Conservation (phyloP, 495 filamentous ascomycete species). For the Venustampulla echinocandica region DNA sequence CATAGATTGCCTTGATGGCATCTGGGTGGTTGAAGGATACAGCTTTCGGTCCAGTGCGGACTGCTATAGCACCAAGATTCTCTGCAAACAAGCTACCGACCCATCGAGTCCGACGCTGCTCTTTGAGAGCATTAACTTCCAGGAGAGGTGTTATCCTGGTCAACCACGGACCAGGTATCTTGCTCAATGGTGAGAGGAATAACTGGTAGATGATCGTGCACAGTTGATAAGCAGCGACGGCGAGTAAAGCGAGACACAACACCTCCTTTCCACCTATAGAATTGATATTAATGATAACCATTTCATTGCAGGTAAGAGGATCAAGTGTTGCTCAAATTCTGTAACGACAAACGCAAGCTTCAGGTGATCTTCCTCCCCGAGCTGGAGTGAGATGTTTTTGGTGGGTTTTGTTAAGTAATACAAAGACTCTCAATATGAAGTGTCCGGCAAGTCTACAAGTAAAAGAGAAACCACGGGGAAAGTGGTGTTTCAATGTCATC, state of each 20-base stretch:
- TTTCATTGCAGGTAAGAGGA: too few relatives aligned
- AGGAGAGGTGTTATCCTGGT: constrained; percentile 1
- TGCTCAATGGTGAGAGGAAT: constrained; percentile 7
- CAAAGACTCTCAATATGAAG: too few relatives aligned
- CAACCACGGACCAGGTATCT: constrained; percentile 6
- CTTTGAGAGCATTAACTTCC: constrained; percentile 9
- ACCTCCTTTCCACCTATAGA: background rate
- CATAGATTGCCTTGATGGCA: constrained; percentile 11
- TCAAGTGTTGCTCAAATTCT: too few relatives aligned
- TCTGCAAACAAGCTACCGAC: background rate
- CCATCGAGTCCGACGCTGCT: constrained; percentile 6
- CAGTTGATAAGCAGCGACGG: background rate
- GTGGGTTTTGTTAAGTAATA: too few relatives aligned
- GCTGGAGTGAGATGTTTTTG: too few relatives aligned
- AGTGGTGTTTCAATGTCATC: background rate
- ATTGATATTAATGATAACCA: background rate
- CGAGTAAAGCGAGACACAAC: background rate
- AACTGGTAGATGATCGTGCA: background rate
- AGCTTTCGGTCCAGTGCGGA: constrained; percentile 2
- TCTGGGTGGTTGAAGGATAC: constrained; percentile 12
- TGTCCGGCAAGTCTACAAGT: too few relatives aligned
- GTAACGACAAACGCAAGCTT: too few relatives aligned
- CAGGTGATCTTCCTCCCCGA: too few relatives aligned
- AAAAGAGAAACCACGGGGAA: background rate
- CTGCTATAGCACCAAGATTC: constrained; percentile 7